Evolutionary conservation across 2,329 filamentous ascomycete species (phyloP).

Genomic region (Trichoderma sp.): DNA sequence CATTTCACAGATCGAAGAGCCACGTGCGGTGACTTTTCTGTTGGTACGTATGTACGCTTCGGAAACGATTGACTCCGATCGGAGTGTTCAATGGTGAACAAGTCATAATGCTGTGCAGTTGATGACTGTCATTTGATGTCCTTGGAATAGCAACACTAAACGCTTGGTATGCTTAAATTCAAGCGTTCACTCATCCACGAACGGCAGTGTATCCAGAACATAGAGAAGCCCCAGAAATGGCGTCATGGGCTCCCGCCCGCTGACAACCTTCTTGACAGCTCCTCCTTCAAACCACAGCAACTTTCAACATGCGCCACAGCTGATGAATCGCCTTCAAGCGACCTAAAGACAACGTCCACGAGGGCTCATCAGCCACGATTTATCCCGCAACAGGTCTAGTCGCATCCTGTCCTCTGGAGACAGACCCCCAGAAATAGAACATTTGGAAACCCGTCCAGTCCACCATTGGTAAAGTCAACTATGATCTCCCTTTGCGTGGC

Average conservation of each 20-base stretch:
- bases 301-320: conserved; percentile 4
- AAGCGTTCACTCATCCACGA: too few species aligned
- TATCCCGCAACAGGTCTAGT: not conserved
- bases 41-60: too few species aligned
- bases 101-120: not conserved
- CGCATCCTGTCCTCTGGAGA: not conserved
- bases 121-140: not conserved
- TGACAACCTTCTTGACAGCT: not conserved
- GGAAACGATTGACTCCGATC: not conserved
- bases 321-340: not conserved
- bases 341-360: not conserved
- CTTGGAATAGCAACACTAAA: conserved; percentile 3
- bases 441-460: not conserved
- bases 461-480: not conserved
- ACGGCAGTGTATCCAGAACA: not conserved
- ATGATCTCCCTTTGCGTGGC: not conserved
- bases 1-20: not conserved
- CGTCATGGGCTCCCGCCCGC: conserved; percentile 16
- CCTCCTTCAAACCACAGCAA: not conserved
- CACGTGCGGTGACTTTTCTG: not conserved
- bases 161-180: not conserved
- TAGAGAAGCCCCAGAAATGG: not conserved
- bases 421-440: not conserved
- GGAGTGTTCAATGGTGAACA: too few species aligned
- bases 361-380: conserved; percentile 8